These are phyloP conservation scores for Trichosporon faecale DNA, from an alignment of 1,284 basidiomycete genomes.

Conservation along the genomic window DNA sequence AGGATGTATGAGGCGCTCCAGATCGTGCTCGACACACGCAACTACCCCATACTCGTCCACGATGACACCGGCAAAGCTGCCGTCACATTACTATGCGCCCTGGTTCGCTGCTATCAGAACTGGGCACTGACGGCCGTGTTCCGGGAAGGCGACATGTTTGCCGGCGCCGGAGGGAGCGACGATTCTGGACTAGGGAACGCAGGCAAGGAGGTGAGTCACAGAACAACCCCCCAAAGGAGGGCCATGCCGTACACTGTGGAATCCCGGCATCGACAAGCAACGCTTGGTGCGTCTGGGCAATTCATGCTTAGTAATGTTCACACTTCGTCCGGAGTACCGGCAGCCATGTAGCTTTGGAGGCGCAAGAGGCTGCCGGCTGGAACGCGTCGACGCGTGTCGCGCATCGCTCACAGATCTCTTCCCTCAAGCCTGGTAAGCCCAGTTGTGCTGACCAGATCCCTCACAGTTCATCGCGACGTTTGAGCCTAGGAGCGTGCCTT, in stretches of 20 bases:
- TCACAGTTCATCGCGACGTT: slow-evolving; percentile 49
- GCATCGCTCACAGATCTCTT: not conserved
- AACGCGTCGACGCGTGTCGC: slow-evolving; percentile 6
- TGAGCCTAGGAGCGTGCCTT: slow-evolving; percentile 35
- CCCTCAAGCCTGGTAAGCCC: not conserved
- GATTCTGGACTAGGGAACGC: slow-evolving; percentile 46
- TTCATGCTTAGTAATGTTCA: not conserved
- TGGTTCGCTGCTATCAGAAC: slow-evolving; percentile 42
- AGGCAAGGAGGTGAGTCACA: slow-evolving; percentile 39
- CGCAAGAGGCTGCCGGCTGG: not conserved
- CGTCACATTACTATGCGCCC: slow-evolving; percentile 38
- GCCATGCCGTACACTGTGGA: not conserved
- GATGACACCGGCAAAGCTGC: slow-evolving; percentile 50
- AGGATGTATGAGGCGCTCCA: slow-evolving; percentile 27
- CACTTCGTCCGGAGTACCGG: not conserved
- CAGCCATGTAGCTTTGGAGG: not conserved
- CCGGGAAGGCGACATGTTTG: slow-evolving; percentile 49
- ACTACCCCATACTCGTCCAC: slow-evolving; percentile 47
- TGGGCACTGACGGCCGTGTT: slow-evolving; percentile 47
- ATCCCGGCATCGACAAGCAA: not conserved
- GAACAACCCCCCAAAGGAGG: slow-evolving; percentile 34
- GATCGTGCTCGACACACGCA: slow-evolving; percentile 40
- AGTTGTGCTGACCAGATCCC: not conserved
- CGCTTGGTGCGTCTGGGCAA: slow-evolving; percentile 1
- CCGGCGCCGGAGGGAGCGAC: slow-evolving; percentile 49